These are phyloP conservation scores for Aspergillus thermomutatus DNA, from an alignment of 2,329 filamentous ascomycete species.

Conservation along the genomic window DNA sequence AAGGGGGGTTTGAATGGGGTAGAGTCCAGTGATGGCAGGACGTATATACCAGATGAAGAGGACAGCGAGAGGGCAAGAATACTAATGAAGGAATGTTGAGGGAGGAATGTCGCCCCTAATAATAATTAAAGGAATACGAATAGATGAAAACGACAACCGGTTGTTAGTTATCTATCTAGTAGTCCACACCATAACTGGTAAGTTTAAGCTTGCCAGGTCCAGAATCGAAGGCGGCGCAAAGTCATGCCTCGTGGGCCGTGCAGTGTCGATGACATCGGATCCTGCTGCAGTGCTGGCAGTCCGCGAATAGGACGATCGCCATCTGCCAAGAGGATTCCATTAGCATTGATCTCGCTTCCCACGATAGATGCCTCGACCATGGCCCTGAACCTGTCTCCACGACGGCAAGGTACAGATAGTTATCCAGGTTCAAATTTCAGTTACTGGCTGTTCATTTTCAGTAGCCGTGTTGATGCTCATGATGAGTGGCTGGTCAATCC, in stretches of 20 bases:
- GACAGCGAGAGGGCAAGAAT: neutral
- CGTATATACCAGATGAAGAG: neutral
- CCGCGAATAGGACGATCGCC: slow-evolving; percentile 57
- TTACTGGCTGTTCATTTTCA: neutral
- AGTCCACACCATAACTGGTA: neutral
- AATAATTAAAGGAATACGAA: neutral
- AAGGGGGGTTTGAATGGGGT: slow-evolving; percentile 40
- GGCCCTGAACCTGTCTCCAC: slow-evolving; percentile 1
- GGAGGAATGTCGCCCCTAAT: neutral
- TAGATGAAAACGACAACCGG: neutral
- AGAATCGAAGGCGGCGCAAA: slow-evolving; percentile 9
- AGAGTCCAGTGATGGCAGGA: neutral
- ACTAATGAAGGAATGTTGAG: neutral
- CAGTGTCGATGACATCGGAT: slow-evolving; percentile 35
- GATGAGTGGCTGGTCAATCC: no score
- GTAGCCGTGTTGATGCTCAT: neutral
- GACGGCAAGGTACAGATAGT: neutral
- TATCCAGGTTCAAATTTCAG: neutral
- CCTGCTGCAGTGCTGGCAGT: slow-evolving; percentile 20
- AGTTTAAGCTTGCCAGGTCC: neutral
- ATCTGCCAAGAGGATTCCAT: slow-evolving; percentile 18
- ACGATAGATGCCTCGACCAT: slow-evolving; percentile 14
- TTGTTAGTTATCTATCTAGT: neutral
- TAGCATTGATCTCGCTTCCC: slow-evolving; percentile 6
- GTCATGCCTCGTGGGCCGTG: slow-evolving; percentile 22